These are phyloP conservation scores for Termitomyces sp. DNA, from an alignment of 768 basidiomycete species.

Conservation along the genomic window DNA sequence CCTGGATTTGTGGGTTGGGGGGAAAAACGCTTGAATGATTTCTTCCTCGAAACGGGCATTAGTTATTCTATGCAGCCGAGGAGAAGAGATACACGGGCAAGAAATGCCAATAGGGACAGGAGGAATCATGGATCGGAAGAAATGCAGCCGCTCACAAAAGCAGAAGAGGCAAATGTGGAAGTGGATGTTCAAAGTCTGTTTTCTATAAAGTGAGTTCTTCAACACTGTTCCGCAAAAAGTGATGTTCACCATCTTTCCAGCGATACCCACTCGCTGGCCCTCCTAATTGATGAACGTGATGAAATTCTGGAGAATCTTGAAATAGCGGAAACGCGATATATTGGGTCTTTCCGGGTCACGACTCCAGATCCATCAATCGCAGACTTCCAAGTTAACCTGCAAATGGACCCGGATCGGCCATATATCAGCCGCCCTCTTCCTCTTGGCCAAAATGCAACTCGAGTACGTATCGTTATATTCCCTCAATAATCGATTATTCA, in stretches of 20 bases:
- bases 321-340: slow-evolving; percentile 74
- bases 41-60: slow-evolving; percentile 59
- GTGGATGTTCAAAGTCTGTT: slow-evolving; percentile 70
- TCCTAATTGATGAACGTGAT: slow-evolving; percentile 71
- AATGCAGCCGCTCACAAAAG: slow-evolving; percentile 31
- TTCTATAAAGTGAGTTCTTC: slow-evolving; percentile 58
- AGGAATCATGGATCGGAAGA: slow-evolving; percentile 31
- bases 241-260: slow-evolving; percentile 27
- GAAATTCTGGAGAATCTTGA: slow-evolving; percentile 75
- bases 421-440: slow-evolving; percentile 69
- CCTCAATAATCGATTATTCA: neutral
- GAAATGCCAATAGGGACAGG: slow-evolving; percentile 25
- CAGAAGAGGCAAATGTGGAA: slow-evolving; percentile 43
- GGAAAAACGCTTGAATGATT: slow-evolving; percentile 68
- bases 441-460: slow-evolving; percentile 31
- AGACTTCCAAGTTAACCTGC: slow-evolving; percentile 44
- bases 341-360: slow-evolving; percentile 65
- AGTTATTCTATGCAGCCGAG: slow-evolving; percentile 45
- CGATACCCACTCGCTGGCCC: slow-evolving; percentile 60
- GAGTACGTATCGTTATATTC: slow-evolving; percentile 16
- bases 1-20: slow-evolving; percentile 70
- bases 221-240: neutral
- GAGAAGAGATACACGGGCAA: slow-evolving; percentile 19
- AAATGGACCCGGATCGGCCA: slow-evolving; percentile 37
- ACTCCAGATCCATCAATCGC: slow-evolving; percentile 70